Percentiles rank a stretch among this genome's conserved stretches.
Evolutionary conservation across 495 filamentous ascomycete species (phyloP).

Genomic region (Penicillium soppii): DNA sequence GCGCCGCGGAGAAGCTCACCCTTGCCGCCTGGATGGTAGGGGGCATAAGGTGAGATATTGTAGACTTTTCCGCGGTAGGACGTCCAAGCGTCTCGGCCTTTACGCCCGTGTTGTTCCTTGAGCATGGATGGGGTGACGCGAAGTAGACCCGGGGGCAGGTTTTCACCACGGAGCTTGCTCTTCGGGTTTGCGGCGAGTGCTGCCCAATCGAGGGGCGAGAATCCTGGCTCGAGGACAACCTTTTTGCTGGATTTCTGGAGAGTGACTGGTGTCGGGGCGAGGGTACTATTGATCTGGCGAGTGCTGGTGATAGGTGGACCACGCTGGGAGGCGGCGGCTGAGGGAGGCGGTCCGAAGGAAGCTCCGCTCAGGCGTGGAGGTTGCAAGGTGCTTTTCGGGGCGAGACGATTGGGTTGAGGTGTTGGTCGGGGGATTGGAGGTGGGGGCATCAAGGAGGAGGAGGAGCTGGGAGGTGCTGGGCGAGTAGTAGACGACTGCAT

Average conservation of each 20-base stretch:
- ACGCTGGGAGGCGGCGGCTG: constrained; percentile 32
- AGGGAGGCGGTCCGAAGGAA: constrained; percentile 34
- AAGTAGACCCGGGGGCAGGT: constrained; percentile 50
- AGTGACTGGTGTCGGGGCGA: constrained; percentile 36
- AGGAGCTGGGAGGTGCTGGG: constrained; percentile 16
- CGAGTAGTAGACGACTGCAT: constrained; percentile 11
- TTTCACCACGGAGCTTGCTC: constrained; percentile 64
- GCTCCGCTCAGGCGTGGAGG: constrained; percentile 15
- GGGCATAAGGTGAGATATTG: constrained; percentile 85
- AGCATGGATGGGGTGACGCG: constrained; percentile 79
- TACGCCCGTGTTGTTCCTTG: constrained; percentile 69
- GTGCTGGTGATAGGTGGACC: constrained; percentile 25
- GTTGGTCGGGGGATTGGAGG: constrained; percentile 33
- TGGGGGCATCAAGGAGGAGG: constrained; percentile 39
- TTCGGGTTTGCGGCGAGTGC: constrained; percentile 63
- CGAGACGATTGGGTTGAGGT: constrained; percentile 18
- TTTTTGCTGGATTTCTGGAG: constrained; percentile 53
- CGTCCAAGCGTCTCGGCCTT: constrained; percentile 85
- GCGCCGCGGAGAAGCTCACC: constrained; percentile 80
- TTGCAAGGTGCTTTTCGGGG: constrained; percentile 11
- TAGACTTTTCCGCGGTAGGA: constrained; percentile 85
- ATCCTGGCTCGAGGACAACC: constrained; percentile 79
- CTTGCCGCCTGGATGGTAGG: constrained; percentile 90
- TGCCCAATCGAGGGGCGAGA: constrained; percentile 95
- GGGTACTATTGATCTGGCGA: constrained; percentile 33